phyloP scores from a whole-genome alignment of 148 eudicot genomes.

The Heliamphora exappendiculata region DNA sequence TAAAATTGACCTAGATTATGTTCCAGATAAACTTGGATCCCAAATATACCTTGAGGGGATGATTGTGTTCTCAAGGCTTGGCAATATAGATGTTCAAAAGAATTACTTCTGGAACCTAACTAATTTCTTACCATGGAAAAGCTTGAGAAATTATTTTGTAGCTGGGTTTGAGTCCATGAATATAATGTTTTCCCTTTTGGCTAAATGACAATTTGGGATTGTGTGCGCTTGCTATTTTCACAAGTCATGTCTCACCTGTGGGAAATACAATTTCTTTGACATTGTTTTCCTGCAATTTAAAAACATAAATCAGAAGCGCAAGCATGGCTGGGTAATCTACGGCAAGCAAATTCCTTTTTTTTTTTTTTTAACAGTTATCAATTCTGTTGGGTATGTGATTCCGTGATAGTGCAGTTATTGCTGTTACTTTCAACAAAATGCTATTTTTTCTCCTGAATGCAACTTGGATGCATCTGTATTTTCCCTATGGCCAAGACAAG shows the following conservation, averaged over 20 bases:
- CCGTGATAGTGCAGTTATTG: background rate
- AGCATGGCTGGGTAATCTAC: background rate
- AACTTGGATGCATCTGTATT: too few relatives aligned
- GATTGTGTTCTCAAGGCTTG: too few relatives aligned
- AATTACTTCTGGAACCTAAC: too few relatives aligned
- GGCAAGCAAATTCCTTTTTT: background rate
- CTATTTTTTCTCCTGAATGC: background rate
- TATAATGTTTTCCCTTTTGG: background rate
- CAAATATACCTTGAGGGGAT: background rate
- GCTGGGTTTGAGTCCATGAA: background rate
- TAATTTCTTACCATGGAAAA: too few relatives aligned
- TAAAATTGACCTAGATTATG: background rate
- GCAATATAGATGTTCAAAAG: background rate
- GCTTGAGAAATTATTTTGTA: too few relatives aligned
- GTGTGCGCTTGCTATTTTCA: background rate
- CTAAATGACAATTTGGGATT: background rate
- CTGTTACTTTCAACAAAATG: background rate
- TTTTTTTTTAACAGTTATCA: too few relatives aligned
- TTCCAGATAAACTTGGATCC: background rate
- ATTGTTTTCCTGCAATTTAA: background rate
- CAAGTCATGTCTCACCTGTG: background rate
- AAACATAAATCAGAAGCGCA: background rate
- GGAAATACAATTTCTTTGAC: background rate
- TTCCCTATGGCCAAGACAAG: too few relatives aligned
- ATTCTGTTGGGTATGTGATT: background rate